Evolutionary conservation across 345 rosid genomes (phyloP), one percentile per base, ranked within the genome.

Genomic region (Syzygium aqueum): DNA sequence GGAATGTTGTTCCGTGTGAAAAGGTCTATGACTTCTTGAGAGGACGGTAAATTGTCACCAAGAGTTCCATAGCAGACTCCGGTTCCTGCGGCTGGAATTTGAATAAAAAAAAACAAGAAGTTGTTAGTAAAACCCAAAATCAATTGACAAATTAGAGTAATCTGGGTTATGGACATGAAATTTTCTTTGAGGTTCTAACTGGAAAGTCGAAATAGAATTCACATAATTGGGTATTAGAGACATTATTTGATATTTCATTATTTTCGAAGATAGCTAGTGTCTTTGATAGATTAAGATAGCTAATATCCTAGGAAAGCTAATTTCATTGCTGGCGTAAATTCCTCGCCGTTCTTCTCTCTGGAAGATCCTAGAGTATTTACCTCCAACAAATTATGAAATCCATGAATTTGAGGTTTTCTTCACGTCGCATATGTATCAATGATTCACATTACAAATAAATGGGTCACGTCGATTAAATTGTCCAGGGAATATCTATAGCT

Each of bases 11-110:
- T 86, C 27, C 91, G 91, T 17, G 33, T 87, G 92, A 33, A 96
- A 49, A 95, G 93, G 12, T 85, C 86, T 63, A 95, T 86, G 4
- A 92, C 94, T 67, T 93, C 94, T 19, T 88, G 46, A 7, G 88
- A 54, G 53, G 94, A 78, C 54, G 96, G 96, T 8, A 95, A 51
- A 89, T 92, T 91, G 88, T 94, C 85, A 8, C 96, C 96, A 0
- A 2, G 5, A 92, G 88, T 92, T 51, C 97, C 97, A 86, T 96
- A 95, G 86, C 97, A 95, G 30, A 94, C 95, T 82, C 97, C 97
- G 59, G 90, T 89, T 85, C 94, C 93, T 11, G 90, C 94, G 84
- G 61, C 93, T 93, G 89, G 88, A 63, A 37, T 73, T 19, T 73
- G 27, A n/a, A 6, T 9, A 9, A 19, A 16, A 51, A 46, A 78